Evolutionary conservation across 1,284 basidiomycete species (phyloP), one percentile per base, ranked within the genome.

Genomic region (Anthracocystis walkeri): DNA sequence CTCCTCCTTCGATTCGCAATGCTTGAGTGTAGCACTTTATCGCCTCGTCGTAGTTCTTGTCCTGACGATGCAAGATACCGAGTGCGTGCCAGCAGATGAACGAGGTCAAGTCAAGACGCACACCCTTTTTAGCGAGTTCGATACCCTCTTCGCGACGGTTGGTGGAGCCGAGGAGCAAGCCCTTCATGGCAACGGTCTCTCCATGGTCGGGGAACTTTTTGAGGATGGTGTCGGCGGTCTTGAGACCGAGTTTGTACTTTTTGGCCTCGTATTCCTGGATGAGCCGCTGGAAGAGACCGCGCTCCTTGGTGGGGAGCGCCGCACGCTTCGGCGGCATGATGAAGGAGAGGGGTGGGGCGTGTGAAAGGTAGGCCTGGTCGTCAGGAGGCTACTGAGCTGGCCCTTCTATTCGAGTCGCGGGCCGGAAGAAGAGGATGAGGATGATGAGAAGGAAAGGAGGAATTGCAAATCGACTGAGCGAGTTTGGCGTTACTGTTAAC

Each of bases 21-120:
- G 93, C 91, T 80, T 90, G 90, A 29, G 92, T 92, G 61, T 89
- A 89, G 33, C 92, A 93, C 82, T 93, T 93, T 83, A 95, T 88
- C 1, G 93, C 92, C 82, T 93, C 92, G 78, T 92, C 91, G 82
- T 87, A 95, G 82, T 95, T 94, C 86, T 91, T 93, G 85, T 95
- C 93, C 46, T 91, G 92, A 27, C 83, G 72, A 54, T 84, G 59
- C 35, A 84, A 55, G 66, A 85, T 85, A 48, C 95, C 97, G 82
- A 95, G 93, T 68, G 99, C 95, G 85, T 99, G 97, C 96, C 97
- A 99, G 83, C 92, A 92, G 83, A 99, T 97, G 85, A 99, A 96
- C 25, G 93, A 95, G 40, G 91, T 93, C 66, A 96, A 88, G 87
- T 98, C 95, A 69, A 92, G 89, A 65, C 91, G 90, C 73, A 97